phyloP scores from a whole-genome alignment of 2,329 filamentous ascomycete species.

The Ophiocordyceps camponoti-rufipedis region DNA sequence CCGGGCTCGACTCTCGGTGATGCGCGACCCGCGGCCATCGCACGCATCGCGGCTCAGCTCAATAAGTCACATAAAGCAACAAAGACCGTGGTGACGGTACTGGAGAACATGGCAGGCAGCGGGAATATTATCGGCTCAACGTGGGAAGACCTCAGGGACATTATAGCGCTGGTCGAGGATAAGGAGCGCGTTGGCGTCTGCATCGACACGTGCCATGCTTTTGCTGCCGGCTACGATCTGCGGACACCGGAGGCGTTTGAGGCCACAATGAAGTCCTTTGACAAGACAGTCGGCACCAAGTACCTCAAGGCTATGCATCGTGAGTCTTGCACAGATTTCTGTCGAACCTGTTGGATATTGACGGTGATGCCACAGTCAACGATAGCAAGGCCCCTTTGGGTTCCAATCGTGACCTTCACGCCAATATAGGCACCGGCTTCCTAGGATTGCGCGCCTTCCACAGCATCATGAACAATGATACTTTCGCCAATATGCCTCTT shows the following conservation, averaged over 20 bases:
- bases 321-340: slow-evolving; percentile 5
- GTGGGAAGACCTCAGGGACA: slow-evolving; percentile 73
- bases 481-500: slow-evolving; percentile 68
- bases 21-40: slow-evolving; percentile 49
- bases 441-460: slow-evolving; percentile 82
- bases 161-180: slow-evolving; percentile 64
- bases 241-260: slow-evolving; percentile 56
- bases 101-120: slow-evolving; percentile 90
- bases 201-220: slow-evolving; percentile 91
- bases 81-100: slow-evolving; percentile 56
- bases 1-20: slow-evolving; percentile 65
- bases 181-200: slow-evolving; percentile 81
- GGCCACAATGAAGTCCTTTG: slow-evolving; percentile 57
- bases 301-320: slow-evolving; percentile 72
- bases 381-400: slow-evolving; percentile 82
- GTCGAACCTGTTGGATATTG: background rate
- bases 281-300: slow-evolving; percentile 53
- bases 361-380: slow-evolving; percentile 37
- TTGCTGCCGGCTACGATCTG: slow-evolving; percentile 85
- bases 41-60: slow-evolving; percentile 62
- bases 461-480: slow-evolving; percentile 66
- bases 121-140: slow-evolving; percentile 75
- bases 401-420: slow-evolving; percentile 76
- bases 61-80: slow-evolving; percentile 70
- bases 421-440: slow-evolving; percentile 92